Percentiles rank a stretch among this genome's conserved stretches.
phyloP scores from a whole-genome alignment of 2,329 filamentous ascomycete genomes.

The Talaromyces amestolkiae region DNA sequence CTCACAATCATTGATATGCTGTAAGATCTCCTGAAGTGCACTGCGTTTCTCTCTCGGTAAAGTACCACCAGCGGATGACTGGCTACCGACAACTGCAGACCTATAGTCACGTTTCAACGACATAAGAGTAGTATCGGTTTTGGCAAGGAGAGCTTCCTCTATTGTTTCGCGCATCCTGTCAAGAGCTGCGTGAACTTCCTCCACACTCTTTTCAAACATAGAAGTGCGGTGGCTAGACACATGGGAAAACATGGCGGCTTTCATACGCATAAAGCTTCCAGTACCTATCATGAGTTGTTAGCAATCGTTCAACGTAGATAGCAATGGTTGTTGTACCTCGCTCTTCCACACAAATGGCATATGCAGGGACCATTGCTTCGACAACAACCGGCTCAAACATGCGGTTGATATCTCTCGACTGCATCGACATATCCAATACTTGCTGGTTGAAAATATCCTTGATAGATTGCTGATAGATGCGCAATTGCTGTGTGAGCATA shows the following conservation, averaged over 20 bases:
- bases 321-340: conserved; percentile 29
- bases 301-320: not conserved
- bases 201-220: conserved; percentile 13
- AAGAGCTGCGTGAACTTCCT: conserved; percentile 9
- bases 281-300: not conserved
- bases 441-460: conserved; percentile 26
- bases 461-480: conserved; percentile 19
- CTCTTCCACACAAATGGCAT: conserved; percentile 47
- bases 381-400: conserved; percentile 53
- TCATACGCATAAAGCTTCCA: conserved; percentile 16
- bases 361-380: conserved; percentile 47
- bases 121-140: not conserved
- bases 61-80: not conserved
- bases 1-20: conserved; percentile 3
- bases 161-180: not conserved
- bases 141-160: not conserved
- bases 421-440: conserved; percentile 38
- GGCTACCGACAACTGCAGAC: conserved; percentile 5
- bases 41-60: conserved; percentile 5
- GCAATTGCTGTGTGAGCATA: conserved; percentile 12
- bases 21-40: not conserved
- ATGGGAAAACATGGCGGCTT: conserved; percentile 6
- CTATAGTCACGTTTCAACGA: conserved; percentile 14
- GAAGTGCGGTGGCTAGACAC: not conserved
- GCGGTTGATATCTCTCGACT: conserved; percentile 52